phyloP scores from a whole-genome alignment of 2,329 filamentous ascomycete genomes.

The Hypocreales sp. region DNA sequence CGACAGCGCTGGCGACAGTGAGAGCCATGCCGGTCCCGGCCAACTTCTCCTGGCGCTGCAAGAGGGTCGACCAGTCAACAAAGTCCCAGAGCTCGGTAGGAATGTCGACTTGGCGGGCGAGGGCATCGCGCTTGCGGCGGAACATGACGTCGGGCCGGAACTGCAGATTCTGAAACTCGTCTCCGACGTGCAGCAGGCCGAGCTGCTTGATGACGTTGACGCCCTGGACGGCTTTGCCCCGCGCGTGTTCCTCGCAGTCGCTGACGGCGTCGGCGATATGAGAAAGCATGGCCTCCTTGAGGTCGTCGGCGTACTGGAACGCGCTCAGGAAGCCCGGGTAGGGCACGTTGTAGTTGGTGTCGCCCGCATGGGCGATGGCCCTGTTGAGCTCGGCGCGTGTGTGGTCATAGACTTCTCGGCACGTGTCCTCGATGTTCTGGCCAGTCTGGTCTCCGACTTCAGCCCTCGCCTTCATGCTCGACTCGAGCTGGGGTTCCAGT shows the following conservation, averaged over 20 bases:
- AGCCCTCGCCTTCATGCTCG: constrained; percentile 62
- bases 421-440: constrained; percentile 67
- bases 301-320: constrained; percentile 84
- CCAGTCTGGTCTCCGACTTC: constrained; percentile 75
- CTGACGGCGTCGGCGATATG: constrained; percentile 69
- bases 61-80: constrained; percentile 68
- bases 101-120: constrained; percentile 75
- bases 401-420: constrained; percentile 71
- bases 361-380: constrained; percentile 65
- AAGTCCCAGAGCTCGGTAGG: constrained; percentile 87
- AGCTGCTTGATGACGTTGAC: constrained; percentile 82
- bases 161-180: constrained; percentile 70
- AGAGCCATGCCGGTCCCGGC: constrained; percentile 90
- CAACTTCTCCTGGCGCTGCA: constrained; percentile 88
- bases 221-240: constrained; percentile 58
- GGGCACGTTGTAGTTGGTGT: constrained; percentile 62
- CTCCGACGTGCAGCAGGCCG: constrained; percentile 74
- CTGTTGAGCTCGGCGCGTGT: constrained; percentile 59
- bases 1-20: constrained; percentile 76
- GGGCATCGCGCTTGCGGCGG: constrained; percentile 60
- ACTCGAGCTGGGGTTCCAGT: constrained; percentile 73
- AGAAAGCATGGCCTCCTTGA: constrained; percentile 83
- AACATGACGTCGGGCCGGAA: constrained; percentile 96
- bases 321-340: constrained; percentile 77
- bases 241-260: constrained; percentile 74